These are phyloP conservation scores for Hymenoscyphus salicellus DNA, from an alignment of 2,329 filamentous ascomycete species.

Conservation along the genomic window DNA sequence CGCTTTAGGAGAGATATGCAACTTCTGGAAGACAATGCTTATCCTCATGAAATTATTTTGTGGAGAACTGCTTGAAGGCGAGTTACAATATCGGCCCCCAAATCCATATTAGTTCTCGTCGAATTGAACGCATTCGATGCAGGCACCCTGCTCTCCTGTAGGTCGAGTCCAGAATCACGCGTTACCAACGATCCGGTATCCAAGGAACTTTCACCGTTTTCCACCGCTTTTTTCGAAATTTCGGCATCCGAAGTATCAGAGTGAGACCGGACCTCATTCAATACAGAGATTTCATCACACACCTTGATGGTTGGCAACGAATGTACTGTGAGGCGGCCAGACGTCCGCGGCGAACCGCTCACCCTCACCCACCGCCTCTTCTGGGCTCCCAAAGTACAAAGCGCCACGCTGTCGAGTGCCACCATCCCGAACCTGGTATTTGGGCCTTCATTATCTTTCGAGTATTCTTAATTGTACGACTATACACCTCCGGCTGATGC, in stretches of 20 bases:
- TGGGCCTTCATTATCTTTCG: background rate
- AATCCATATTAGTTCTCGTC: background rate
- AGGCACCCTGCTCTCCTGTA: background rate
- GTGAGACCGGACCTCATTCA: background rate
- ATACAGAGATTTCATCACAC: background rate
- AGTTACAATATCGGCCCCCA: background rate
- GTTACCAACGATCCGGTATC: background rate
- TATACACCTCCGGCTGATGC: background rate
- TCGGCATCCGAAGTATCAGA: background rate
- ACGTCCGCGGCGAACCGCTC: background rate
- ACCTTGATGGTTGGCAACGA: background rate
- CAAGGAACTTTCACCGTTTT: background rate
- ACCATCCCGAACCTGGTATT: background rate
- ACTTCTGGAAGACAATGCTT: background rate
- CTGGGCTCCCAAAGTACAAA: background rate
- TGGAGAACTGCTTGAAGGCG: background rate
- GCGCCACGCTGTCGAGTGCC: background rate
- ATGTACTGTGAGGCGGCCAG: background rate
- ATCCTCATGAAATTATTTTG: background rate
- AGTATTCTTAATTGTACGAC: background rate
- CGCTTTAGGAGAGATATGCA: background rate
- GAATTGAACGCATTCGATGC: background rate
- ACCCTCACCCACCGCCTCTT: background rate
- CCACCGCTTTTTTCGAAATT: background rate
- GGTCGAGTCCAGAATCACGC: background rate